Conservation (phyloP, 164 flowering plant genomes). For the Pachysandra terminalis region DNA sequence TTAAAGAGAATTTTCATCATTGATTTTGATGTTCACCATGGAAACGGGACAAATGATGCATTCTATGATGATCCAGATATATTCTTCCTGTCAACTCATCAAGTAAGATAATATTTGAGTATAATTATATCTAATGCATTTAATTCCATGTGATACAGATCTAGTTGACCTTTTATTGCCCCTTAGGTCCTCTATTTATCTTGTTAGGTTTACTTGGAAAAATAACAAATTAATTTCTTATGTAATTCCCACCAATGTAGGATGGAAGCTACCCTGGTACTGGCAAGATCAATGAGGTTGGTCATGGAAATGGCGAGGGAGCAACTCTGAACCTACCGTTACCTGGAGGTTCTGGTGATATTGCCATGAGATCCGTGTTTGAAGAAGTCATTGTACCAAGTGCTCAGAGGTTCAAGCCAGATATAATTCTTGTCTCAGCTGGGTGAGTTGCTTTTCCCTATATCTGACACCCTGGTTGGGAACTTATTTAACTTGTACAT, state of each 20-base stretch:
- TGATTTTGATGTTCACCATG: conserved; percentile 98
- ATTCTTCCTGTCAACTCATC: conserved; percentile 93
- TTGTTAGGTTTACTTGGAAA: not conserved
- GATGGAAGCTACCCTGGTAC: conserved; percentile 99
- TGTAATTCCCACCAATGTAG: conserved; percentile 29
- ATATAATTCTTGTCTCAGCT: conserved; percentile 94
- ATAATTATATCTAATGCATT: too few relatives aligned
- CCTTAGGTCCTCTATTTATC: not conserved
- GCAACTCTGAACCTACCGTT: conserved; percentile 81
- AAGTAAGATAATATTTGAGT: conserved; percentile 40
- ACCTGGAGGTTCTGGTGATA: conserved; percentile 97
- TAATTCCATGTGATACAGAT: too few relatives aligned
- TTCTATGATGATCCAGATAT: conserved; percentile 93
- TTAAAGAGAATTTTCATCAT: conserved; percentile 82
- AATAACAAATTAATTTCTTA: not conserved
- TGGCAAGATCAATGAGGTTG: conserved; percentile 80
- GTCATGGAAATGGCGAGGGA: conserved; percentile 83
- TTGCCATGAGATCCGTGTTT: conserved; percentile 75
- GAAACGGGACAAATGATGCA: conserved; percentile 95
- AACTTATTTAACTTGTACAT: too few relatives aligned
- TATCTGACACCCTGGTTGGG: too few relatives aligned
- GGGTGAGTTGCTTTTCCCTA: conserved; percentile 51
- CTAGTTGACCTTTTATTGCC: not conserved
- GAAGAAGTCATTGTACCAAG: conserved; percentile 84
- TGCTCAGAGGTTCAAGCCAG: conserved; percentile 93